Percentiles rank a stretch among this genome's conserved stretches.
These are phyloP conservation scores for Penstemon eatonii DNA, from an alignment of 257 asterid genomes.

Conservation along the genomic window DNA sequence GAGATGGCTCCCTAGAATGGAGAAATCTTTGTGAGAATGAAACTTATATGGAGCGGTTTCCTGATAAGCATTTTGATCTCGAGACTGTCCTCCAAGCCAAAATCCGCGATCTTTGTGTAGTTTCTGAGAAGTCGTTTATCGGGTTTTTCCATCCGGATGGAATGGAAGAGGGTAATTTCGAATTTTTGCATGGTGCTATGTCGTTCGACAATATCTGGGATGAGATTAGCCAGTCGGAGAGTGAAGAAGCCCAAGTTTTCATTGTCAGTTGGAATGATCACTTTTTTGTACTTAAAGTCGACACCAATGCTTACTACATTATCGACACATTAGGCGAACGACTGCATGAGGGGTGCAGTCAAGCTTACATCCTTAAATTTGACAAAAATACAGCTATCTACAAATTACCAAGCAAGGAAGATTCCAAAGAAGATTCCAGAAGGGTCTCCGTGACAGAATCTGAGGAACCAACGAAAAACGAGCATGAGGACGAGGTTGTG, in stretches of 20 bases:
- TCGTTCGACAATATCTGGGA: conserved; percentile 93
- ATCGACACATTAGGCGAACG: conserved; percentile 94
- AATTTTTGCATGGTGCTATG: conserved; percentile 90
- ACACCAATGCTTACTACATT: conserved; percentile 69
- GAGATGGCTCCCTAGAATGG: conserved; percentile 96
- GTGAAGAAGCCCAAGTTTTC: conserved; percentile 55
- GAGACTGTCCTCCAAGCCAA: conserved; percentile 86
- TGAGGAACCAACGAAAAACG: conserved; percentile 47
- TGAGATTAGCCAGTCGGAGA: conserved; percentile 55
- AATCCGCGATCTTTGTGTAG: conserved; percentile 56
- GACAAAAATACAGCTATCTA: conserved; percentile 55
- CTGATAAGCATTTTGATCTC: conserved; percentile 93
- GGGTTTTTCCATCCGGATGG: conserved; percentile 86
- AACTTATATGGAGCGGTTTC: conserved; percentile 58
- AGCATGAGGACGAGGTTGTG: conserved; percentile 47
- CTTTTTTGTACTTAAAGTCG: conserved; percentile 85
- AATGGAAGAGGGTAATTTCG: conserved; percentile 68
- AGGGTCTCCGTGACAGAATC: conserved; percentile 22
- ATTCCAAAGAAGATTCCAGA: conserved; percentile 17
- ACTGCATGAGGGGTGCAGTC: conserved; percentile 83
- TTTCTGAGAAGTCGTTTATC: conserved; percentile 72
- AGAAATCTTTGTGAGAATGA: conserved; percentile 82
- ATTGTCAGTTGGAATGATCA: conserved; percentile 97
- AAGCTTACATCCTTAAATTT: conserved; percentile 88
- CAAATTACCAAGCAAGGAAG: conserved; percentile 39